Conservation (phyloP, 441 rosid species). For the Erodium moschatum region DNA sequence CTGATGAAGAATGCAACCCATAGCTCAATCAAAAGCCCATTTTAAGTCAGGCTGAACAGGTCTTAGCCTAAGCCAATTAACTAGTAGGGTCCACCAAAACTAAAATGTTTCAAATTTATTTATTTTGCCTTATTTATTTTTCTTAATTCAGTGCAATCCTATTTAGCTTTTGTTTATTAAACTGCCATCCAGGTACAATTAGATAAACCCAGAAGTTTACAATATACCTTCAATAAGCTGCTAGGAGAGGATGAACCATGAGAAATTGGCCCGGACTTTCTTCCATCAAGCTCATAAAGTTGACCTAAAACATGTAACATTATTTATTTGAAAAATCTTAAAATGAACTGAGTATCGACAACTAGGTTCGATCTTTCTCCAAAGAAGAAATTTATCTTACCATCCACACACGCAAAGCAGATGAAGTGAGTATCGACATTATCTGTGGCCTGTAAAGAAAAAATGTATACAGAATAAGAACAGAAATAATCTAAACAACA, state of each 20-base stretch:
- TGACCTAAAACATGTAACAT: conserved; percentile 35
- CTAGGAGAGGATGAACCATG: conserved; percentile 62
- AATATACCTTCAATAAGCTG: conserved; percentile 55
- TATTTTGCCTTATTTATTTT: no score
- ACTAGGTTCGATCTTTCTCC: neutral
- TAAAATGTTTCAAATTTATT: neutral
- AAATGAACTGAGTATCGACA: conserved; percentile 3
- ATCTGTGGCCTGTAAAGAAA: conserved; percentile 54
- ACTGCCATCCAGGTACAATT: neutral
- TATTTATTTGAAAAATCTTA: neutral
- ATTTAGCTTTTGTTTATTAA: no score
- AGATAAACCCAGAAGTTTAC: neutral
- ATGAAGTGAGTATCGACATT: conserved; percentile 61
- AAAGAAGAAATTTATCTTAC: conserved; percentile 26
- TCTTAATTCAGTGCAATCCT: no score
- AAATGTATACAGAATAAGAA: neutral
- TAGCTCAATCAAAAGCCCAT: no score
- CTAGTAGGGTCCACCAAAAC: neutral
- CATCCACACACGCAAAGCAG: conserved; percentile 75
- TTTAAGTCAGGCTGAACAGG: neutral
- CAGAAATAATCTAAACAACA: conserved; percentile 7
- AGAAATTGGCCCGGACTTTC: conserved; percentile 65
- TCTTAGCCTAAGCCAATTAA: neutral
- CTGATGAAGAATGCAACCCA: no score
- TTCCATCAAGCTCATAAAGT: conserved; percentile 90